phyloP scores from a whole-genome alignment of 2,329 filamentous ascomycete genomes.

The Lecanoromycetidae sp. region DNA sequence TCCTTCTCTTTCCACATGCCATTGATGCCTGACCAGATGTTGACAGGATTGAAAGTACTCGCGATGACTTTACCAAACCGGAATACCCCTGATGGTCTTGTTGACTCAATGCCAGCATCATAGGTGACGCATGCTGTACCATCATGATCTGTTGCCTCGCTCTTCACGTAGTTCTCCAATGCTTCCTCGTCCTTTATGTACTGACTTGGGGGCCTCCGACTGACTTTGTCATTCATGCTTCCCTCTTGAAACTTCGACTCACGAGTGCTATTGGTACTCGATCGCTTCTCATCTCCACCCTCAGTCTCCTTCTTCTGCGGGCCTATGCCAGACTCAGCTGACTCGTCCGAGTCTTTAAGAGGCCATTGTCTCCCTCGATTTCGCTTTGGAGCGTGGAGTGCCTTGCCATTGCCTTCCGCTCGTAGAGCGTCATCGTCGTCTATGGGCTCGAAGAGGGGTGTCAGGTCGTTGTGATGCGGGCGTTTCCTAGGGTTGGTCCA shows the following conservation, averaged over 20 bases:
- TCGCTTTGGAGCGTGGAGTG: conserved; percentile 8
- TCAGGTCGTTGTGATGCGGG: conserved; percentile 4
- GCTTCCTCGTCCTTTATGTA: conserved; percentile 42
- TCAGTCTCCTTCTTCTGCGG: background rate
- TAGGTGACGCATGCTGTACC: conserved; percentile 1
- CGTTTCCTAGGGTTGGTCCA: conserved; percentile 12
- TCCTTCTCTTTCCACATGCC: conserved; percentile 37
- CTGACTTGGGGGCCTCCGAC: conserved; percentile 55
- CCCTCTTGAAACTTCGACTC: conserved; percentile 59
- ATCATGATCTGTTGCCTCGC: background rate
- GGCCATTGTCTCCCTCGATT: conserved; percentile 16
- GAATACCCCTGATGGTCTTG: conserved; percentile 38
- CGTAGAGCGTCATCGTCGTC: background rate
- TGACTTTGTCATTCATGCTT: conserved; percentile 73
- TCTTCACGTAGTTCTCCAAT: conserved; percentile 11
- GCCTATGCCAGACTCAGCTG: background rate
- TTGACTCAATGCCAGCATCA: conserved; percentile 22
- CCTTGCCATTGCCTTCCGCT: background rate
- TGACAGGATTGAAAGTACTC: conserved; percentile 42
- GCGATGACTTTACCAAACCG: conserved; percentile 44
- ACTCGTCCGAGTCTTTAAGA: conserved; percentile 9
- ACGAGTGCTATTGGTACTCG: conserved; percentile 1
- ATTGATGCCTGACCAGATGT: conserved; percentile 33
- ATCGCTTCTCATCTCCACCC: background rate
- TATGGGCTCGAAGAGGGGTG: background rate